A percentile compares a stretch with the other conserved stretches of the same genome.
Evolutionary conservation across 2,329 filamentous ascomycete species (phyloP).

Genomic region (Fusarium euwallaceae): DNA sequence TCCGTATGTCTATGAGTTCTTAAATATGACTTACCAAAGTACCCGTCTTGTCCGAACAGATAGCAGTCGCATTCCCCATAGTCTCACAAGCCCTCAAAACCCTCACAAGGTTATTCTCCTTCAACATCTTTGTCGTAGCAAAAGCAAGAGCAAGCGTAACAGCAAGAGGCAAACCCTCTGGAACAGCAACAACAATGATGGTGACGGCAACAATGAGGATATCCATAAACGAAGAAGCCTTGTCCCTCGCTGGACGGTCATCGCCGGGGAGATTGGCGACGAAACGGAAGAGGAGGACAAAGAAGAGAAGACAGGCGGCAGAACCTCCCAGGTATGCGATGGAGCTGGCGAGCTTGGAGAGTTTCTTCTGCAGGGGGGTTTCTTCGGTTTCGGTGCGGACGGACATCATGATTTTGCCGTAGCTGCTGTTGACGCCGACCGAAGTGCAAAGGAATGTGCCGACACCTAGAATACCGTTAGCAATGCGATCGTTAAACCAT

Average conservation of each 20-base stretch:
- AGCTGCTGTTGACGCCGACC: constrained; percentile 64
- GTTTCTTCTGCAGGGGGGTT: constrained; percentile 69
- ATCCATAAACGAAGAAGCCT: not conserved
- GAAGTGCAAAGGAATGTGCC: constrained; percentile 67
- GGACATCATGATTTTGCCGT: constrained; percentile 67
- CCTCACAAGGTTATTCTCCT: constrained; percentile 77
- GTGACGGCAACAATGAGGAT: not conserved
- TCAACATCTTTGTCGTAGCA: constrained; percentile 76
- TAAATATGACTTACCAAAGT: constrained; percentile 45
- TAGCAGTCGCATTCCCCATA: constrained; percentile 78
- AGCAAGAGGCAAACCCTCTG: constrained; percentile 74
- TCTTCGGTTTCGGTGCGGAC: constrained; percentile 62
- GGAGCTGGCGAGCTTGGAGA: not conserved
- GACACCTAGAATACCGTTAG: constrained; percentile 59
- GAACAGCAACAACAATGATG: constrained; percentile 68
- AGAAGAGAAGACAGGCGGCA: not conserved
- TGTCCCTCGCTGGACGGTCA: not conserved
- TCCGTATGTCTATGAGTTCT: not conserved
- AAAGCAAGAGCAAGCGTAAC: constrained; percentile 76
- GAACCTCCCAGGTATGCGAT: not conserved
- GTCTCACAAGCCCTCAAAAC: constrained; percentile 76
- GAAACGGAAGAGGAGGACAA: not conserved
- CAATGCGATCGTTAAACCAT: too few species aligned
- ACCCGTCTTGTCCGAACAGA: constrained; percentile 74
- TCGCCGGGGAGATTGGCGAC: not conserved